Conservation (phyloP, 2,329 filamentous ascomycete species). For the Verticillium tricorpus region DNA sequence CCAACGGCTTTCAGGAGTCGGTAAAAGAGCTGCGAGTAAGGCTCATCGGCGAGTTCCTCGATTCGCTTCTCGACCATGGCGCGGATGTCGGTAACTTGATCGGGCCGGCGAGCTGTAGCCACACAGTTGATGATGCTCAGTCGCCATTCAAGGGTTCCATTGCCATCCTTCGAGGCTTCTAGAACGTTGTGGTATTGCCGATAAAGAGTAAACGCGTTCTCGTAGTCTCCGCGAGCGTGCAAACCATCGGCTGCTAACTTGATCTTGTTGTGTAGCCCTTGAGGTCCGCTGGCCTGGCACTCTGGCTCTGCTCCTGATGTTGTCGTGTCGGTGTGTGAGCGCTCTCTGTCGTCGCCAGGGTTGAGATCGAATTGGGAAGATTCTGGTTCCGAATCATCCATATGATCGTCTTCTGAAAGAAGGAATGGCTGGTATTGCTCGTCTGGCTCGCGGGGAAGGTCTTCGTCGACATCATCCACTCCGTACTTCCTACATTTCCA, state of each 20-base stretch:
- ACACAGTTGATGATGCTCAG: background rate
- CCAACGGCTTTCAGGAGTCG: background rate
- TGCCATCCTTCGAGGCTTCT: background rate
- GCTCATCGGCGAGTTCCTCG: background rate
- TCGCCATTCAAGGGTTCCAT: background rate
- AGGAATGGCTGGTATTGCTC: background rate
- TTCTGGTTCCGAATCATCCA: background rate
- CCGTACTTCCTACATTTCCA: constrained; percentile 23
- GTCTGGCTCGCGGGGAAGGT: background rate
- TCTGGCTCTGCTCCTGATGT: background rate
- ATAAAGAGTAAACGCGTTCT: background rate
- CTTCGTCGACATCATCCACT: background rate
- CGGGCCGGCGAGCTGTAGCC: background rate
- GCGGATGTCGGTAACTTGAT: background rate
- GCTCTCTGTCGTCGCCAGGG: background rate
- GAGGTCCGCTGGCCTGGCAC: background rate
- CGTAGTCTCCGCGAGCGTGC: background rate
- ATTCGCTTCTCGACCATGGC: background rate
- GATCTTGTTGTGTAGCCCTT: background rate
- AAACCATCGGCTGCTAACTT: background rate
- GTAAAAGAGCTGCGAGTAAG: background rate
- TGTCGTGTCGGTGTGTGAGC: background rate
- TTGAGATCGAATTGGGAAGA: background rate
- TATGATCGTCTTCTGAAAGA: background rate
- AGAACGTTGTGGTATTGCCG: background rate